Evolutionary conservation across 805 yeast species (phyloP).

Genomic region (Sugiyamaella lignohabitans): DNA sequence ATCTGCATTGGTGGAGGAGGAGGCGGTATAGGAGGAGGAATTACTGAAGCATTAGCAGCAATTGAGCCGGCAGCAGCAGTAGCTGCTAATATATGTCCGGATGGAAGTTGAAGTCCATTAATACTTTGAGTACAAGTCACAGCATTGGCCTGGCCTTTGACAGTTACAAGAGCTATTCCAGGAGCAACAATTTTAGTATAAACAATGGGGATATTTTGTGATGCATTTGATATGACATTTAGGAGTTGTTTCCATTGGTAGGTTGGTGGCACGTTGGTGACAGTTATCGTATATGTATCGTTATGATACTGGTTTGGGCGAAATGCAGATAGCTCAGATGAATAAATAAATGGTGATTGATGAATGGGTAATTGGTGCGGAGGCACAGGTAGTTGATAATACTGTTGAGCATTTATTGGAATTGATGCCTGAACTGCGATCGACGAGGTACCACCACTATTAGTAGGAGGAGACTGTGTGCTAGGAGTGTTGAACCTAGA

Average conservation of each 20-base stretch:
- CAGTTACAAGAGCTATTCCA: conserved; percentile 12
- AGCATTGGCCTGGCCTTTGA: conserved; percentile 17
- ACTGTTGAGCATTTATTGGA: not conserved
- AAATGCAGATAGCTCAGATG: not conserved
- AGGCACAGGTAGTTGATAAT: not conserved
- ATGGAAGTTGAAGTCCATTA: conserved; percentile 11
- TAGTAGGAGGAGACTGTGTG: no score
- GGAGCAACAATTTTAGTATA: conserved; percentile 17
- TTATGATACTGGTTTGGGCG: not conserved
- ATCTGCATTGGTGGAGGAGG: not conserved
- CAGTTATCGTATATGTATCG: conserved; percentile 6
- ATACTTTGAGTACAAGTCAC: conserved; percentile 8
- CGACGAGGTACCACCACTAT: no score
- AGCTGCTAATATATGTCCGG: conserved; percentile 11
- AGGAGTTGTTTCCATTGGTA: conserved; percentile 32
- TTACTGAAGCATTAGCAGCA: not conserved
- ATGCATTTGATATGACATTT: conserved; percentile 9
- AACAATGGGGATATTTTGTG: conserved; percentile 13
- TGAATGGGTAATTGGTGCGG: not conserved
- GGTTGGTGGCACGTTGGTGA: conserved; percentile 13
- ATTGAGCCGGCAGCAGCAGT: conserved; percentile 5
- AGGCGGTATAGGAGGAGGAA: not conserved
- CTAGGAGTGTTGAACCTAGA: no score
- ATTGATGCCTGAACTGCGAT: no score
- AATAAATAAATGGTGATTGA: not conserved